Conservation (phyloP, 2,329 filamentous ascomycete species). For the Cyclaneusma minus region DNA sequence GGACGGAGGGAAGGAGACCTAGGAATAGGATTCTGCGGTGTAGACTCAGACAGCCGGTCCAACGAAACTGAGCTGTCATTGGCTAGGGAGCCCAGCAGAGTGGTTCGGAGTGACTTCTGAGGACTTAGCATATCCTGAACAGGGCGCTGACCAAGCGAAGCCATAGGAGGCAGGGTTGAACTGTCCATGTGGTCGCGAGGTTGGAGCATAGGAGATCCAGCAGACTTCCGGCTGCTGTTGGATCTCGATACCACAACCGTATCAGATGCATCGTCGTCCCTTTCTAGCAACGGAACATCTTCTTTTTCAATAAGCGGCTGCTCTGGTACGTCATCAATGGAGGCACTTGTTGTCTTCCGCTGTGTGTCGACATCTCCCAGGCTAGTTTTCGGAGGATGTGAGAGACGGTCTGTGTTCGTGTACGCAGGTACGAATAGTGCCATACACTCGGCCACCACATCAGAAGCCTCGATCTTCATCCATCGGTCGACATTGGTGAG, state of each 20-base stretch:
- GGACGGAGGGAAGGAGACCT: constrained; percentile 15
- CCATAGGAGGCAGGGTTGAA: constrained; percentile 42
- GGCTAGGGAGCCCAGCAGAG: constrained; percentile 35
- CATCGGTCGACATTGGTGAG: constrained; percentile 61
- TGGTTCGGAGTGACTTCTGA: constrained; percentile 40
- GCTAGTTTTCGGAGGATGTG: constrained; percentile 3
- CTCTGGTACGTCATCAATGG: constrained; percentile 14
- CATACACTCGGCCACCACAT: constrained; percentile 69
- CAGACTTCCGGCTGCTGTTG: constrained; percentile 22
- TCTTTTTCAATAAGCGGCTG: constrained; percentile 12
- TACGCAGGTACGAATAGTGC: constrained; percentile 32
- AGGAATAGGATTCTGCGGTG: constrained; percentile 20
- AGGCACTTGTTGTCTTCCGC: neutral
- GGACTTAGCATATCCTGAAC: constrained; percentile 45
- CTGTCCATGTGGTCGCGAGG: constrained; percentile 30
- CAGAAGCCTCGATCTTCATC: constrained; percentile 65
- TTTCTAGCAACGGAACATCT: no score
- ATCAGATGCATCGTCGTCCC: no score
- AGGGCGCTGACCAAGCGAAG: constrained; percentile 35
- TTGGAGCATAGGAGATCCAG: constrained; percentile 5
- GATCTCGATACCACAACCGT: constrained; percentile 18
- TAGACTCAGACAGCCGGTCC: no score
- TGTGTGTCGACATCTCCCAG: constrained; percentile 3
- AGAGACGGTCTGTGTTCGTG: constrained; percentile 6
- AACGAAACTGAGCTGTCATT: no score